A percentile compares a stretch with the other conserved stretches of the same genome.
Evolutionary conservation across 2,329 filamentous ascomycete species (phyloP).

Genomic region (Pseudogymnoascus sp.): DNA sequence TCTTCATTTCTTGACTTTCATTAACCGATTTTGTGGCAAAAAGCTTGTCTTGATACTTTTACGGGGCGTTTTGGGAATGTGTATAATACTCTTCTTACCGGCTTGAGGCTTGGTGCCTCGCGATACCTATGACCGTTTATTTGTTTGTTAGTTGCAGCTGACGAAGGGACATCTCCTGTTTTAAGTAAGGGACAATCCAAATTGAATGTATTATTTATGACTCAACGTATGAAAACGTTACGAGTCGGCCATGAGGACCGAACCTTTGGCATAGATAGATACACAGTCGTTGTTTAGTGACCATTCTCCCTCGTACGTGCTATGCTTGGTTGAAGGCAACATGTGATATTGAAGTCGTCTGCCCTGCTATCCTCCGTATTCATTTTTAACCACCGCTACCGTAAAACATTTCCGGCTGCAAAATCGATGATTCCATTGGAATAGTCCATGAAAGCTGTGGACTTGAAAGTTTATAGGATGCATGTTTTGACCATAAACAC

Average conservation of each 20-base stretch:
- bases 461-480: not conserved
- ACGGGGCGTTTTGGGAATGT: not conserved
- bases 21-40: constrained; percentile 11
- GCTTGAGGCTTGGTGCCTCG: not conserved
- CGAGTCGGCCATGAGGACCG: not conserved
- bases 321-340: not conserved
- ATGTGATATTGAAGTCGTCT: not conserved
- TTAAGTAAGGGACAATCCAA: constrained; percentile 1
- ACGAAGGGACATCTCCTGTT: not conserved
- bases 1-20: constrained; percentile 13
- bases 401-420: not conserved
- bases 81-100: constrained; percentile 3
- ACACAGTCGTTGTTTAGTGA: not conserved
- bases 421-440: not conserved
- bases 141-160: constrained; percentile 1
- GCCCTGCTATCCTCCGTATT: not conserved
- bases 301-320: not conserved
- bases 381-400: not conserved
- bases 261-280: constrained; percentile 2
- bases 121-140: constrained; percentile 5
- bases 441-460: not conserved
- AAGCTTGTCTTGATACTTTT: not conserved
- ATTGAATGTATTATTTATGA: constrained; percentile 8
- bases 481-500: not conserved
- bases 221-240: not conserved